phyloP scores from a whole-genome alignment of 2,329 filamentous ascomycete species.

The Chaetothyriales sp. region DNA sequence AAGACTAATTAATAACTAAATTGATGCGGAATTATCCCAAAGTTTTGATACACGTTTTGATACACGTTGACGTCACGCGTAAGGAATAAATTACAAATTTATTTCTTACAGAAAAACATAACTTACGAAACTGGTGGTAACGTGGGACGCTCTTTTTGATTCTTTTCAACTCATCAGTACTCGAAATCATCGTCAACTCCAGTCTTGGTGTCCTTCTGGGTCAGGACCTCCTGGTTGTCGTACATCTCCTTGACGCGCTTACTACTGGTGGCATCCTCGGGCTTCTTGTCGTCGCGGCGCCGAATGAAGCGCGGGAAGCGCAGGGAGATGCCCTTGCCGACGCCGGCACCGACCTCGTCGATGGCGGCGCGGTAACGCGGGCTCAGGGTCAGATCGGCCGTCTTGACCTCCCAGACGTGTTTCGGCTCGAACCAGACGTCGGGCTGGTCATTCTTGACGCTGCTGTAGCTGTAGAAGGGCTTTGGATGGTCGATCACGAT shows the following conservation, averaged over 20 bases:
- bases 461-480: constrained; percentile 81
- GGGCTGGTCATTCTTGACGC: constrained; percentile 77
- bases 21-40: no score
- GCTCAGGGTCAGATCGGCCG: constrained; percentile 82
- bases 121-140: no score
- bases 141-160: no score
- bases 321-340: constrained; percentile 66
- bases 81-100: no score
- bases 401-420: constrained; percentile 95
- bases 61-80: no score
- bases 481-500: constrained; percentile 80
- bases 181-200: constrained; percentile 91
- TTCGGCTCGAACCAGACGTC: constrained; percentile 97
- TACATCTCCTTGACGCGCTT: constrained; percentile 94
- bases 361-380: constrained; percentile 86
- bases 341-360: constrained; percentile 56
- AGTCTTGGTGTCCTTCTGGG: constrained; percentile 70
- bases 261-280: constrained; percentile 72
- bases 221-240: constrained; percentile 76
- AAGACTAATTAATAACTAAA: no score
- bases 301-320: constrained; percentile 90
- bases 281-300: constrained; percentile 85
- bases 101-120: no score
- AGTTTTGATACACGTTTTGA: no score
- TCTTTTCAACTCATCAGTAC: constrained; percentile 55